Conservation (phyloP, 2,329 filamentous ascomycete genomes). For the Trichoderma sp. region DNA sequence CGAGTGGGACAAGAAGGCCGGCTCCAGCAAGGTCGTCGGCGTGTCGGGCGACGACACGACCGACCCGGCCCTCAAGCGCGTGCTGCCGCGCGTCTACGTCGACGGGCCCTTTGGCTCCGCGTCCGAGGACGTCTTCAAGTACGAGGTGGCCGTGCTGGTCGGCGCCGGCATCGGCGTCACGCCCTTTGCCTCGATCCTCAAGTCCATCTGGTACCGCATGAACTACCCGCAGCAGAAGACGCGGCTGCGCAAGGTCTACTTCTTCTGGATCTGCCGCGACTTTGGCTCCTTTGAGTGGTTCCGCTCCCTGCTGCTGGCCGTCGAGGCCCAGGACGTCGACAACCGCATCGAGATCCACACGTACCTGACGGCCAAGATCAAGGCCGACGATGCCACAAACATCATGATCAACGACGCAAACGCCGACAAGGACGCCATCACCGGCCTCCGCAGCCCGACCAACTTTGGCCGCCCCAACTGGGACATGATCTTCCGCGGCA, state of each 20-base stretch:
- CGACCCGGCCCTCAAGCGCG: slow-evolving; percentile 70
- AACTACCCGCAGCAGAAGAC: slow-evolving; percentile 83
- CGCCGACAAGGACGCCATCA: slow-evolving; percentile 81
- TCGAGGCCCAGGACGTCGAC: slow-evolving; percentile 82
- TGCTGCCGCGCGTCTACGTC: slow-evolving; percentile 78
- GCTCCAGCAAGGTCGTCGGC: slow-evolving; percentile 68
- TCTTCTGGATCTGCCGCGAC: slow-evolving; percentile 90
- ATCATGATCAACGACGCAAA: slow-evolving; percentile 93
- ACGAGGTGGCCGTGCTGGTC: slow-evolving; percentile 76
- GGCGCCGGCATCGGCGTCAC: slow-evolving; percentile 84
- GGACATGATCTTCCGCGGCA: slow-evolving; percentile 86
- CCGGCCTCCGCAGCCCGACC: slow-evolving; percentile 76
- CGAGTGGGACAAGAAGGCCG: slow-evolving; percentile 61
- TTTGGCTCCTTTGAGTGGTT: slow-evolving; percentile 92
- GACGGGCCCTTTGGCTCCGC: slow-evolving; percentile 85
- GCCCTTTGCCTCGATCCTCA: slow-evolving; percentile 84
- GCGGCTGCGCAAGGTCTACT: slow-evolving; percentile 81
- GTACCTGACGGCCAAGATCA: slow-evolving; percentile 85
- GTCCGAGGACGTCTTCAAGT: slow-evolving; percentile 88
- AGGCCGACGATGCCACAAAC: slow-evolving; percentile 81
- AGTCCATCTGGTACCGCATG: slow-evolving; percentile 93
- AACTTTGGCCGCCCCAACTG: slow-evolving; percentile 87
- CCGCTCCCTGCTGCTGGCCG: slow-evolving; percentile 77
- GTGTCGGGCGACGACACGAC: slow-evolving; percentile 64
- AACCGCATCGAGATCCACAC: slow-evolving; percentile 88